phyloP scores from a whole-genome alignment of 768 basidiomycete species.

The Rhodotorula graminis region DNA sequence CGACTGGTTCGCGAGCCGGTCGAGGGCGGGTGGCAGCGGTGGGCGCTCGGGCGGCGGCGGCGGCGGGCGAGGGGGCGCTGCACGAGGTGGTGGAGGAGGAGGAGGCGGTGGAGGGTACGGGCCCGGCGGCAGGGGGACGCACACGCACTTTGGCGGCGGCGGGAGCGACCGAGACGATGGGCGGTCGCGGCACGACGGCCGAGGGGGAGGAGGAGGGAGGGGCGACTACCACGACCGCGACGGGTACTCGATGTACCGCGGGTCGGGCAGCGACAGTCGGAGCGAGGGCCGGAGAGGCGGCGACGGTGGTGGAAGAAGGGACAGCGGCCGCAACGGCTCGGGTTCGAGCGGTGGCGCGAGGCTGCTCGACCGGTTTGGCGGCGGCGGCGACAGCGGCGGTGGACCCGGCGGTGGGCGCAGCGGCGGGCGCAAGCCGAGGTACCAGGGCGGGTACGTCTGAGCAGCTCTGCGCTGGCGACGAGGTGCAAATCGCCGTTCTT shows the following conservation, averaged over 20 bases:
- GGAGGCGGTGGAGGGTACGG: background rate
- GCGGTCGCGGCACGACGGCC: background rate
- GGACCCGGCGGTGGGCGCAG: background rate
- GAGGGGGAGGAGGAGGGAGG: background rate
- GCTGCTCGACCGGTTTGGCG: constrained; percentile 13
- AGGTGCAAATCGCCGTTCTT: background rate
- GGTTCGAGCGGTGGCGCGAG: background rate
- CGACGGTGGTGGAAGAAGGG: background rate
- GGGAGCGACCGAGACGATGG: background rate
- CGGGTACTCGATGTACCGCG: constrained; percentile 2
- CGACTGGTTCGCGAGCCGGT: constrained; percentile 29
- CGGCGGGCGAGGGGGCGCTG: background rate
- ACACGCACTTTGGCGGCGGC: constrained; percentile 22
- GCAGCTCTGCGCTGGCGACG: background rate
- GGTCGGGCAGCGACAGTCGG: background rate
- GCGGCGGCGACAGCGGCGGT: constrained; percentile 2
- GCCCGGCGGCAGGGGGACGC: background rate
- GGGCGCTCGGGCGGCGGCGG: background rate
- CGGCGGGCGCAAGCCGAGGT: constrained; percentile 17
- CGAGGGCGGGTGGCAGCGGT: background rate
- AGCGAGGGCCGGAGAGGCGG: background rate
- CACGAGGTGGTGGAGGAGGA: background rate
- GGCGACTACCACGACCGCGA: constrained; percentile 10
- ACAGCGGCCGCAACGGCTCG: background rate
- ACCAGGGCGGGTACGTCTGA: constrained; percentile 25